Base-by-base conservation (phyloP, 768 basidiomycete species). In the Exidia glandulosa region DNA sequence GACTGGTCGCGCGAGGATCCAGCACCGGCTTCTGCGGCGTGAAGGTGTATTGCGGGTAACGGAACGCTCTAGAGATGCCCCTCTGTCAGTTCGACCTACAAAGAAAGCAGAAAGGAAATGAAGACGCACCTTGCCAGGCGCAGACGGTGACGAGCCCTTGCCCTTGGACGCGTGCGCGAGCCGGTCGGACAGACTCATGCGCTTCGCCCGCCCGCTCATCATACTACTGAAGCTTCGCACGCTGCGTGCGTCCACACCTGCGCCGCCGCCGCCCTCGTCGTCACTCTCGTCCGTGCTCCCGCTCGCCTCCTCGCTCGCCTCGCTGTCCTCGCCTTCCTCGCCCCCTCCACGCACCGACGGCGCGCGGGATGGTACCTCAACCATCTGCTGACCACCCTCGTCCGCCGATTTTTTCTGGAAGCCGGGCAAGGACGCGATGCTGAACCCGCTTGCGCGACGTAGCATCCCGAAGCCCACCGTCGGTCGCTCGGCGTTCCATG, bases 191-290 rank as follows among this genome's bases (percentile, higher is more conserved):
- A 97, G 71, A 64, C 84, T 94, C 71, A 84, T 86, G 59, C 91
- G 73, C 45, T 78, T 68, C 64, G 60, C 70, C 73, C 62, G 76
- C 73, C 36, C 76, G 67, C 77, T 84, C 78, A 91, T 75, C 90
- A 91, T 92, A 64, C 82, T 92, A 75, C 86, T 87, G 66, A 94
- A 93, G 69, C 91, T 94, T 64, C 83, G 75, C 58, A 94, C 88
- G 65, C 90, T 92, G 72, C 86, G 77, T 47, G 82, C 66, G 70
- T 91, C 90, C n/a, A 64, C 77, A 3, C 70, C 74, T 6, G 66
- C 71, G 1, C 66, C 71, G 16, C 67, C n/a, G 3, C 67, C 75
- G 19, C 71, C 72, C 3, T 74, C 76, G 19, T 73, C 76, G 3
- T 66, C 74, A 12, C 69, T 69, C 3, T 70, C 73, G 1, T 67